Evolutionary conservation across 2,329 filamentous ascomycete species (phyloP), one percentile per base, ranked within the genome.

Genomic region (Neospermospora avenae): DNA sequence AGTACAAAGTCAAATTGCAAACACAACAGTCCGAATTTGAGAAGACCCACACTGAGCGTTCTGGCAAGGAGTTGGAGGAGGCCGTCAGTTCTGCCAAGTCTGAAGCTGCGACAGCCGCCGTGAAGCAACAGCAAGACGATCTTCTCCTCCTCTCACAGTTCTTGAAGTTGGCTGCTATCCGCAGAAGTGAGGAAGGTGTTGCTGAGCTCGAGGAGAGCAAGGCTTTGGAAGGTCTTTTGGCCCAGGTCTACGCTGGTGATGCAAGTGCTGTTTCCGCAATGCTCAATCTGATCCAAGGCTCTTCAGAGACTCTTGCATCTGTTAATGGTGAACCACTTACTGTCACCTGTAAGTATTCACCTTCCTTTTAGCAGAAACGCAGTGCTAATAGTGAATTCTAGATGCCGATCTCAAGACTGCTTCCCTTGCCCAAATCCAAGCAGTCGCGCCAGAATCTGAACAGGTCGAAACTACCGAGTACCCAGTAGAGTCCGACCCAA

Each of bases 181-280:
- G 90, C 66, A 84, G 89, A 68, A 81, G 84, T 20, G 87, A 90
- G 71, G 89, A 82, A 44, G 80, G 89, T 65, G 82, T 79, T 57
- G 81, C 83, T 51, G 76, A 79, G 42, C 74, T 81, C 4, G 89
- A 92, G 59, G 89, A 93, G 77, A 91, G 87, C 75, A 85, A 86
- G 75, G 91, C 90, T 37, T 86, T 95, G 61, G 90, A 96, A 76
- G 90, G 90, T 55, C 86, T 91, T 35, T 80, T 96, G 60, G 80
- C 92, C 49, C 82, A 88, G 62, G 88, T 95, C 34, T 95, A 96
- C 75, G 84, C 85, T 48, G 91, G 90, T 49, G 89, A 93, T 69
- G 83, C 89, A 65, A 81, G 78, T 67, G 90, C 89, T 54, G 89
- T 95, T 24, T 78, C 83, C 57, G 84, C 88, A 59, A 91, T 91